These are phyloP conservation scores for Lotmaria passim DNA, from an alignment of 208 protist species.

Conservation along the genomic window DNA sequence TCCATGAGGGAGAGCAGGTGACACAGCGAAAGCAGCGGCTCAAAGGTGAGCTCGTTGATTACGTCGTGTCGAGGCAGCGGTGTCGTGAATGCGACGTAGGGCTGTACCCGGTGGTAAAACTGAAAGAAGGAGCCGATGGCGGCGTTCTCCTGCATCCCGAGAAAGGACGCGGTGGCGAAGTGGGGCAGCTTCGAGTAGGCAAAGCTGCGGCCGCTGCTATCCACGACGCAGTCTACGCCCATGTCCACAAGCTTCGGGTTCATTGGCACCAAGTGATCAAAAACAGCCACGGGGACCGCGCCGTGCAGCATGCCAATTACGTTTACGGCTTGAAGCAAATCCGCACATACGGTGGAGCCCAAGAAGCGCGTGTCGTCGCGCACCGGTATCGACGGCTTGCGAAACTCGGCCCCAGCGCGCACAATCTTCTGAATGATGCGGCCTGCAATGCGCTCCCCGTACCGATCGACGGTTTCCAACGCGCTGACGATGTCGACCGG, in stretches of 20 bases:
- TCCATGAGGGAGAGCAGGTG: slow-evolving; percentile 71
- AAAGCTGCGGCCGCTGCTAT: slow-evolving; percentile 53
- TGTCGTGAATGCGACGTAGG: slow-evolving; percentile 65
- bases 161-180: slow-evolving; percentile 56
- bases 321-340: slow-evolving; percentile 54
- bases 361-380: slow-evolving; percentile 42
- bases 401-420: slow-evolving; percentile 40
- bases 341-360: slow-evolving; percentile 34
- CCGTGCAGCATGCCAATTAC: slow-evolving; percentile 73
- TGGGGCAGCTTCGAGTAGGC: slow-evolving; percentile 52
- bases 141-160: slow-evolving; percentile 54
- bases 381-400: slow-evolving; percentile 40
- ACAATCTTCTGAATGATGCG: slow-evolving; percentile 69
- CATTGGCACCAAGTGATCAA: slow-evolving; percentile 54
- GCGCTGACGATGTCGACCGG: slow-evolving; percentile 73
- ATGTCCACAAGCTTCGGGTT: slow-evolving; percentile 51
- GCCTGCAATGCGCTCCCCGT: slow-evolving; percentile 62
- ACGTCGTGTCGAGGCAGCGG: slow-evolving; percentile 36
- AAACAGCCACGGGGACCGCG: slow-evolving; percentile 39
- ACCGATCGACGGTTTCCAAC: slow-evolving; percentile 69
- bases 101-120: slow-evolving; percentile 69
- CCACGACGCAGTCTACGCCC: slow-evolving; percentile 50
- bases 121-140: slow-evolving; percentile 65
- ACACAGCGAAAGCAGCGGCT: slow-evolving; percentile 62
- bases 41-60: slow-evolving; percentile 60